Evolutionary conservation across 495 filamentous ascomycete species (phyloP).

Genomic region (Collariella sp.): DNA sequence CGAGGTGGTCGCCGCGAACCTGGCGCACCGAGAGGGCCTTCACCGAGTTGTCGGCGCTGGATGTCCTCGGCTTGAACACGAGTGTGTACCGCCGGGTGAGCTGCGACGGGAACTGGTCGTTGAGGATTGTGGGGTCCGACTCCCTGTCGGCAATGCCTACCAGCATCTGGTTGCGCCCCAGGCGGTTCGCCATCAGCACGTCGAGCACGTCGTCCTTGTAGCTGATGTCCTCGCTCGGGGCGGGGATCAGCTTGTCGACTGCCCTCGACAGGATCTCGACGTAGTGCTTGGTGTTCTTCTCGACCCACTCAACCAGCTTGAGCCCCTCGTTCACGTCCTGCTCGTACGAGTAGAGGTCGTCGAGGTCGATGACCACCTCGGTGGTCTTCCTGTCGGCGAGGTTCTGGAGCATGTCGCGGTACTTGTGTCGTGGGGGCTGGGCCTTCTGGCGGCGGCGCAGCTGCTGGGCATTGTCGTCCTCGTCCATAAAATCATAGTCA

Average conservation of each 20-base stretch:
- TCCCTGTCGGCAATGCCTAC: conserved; percentile 58
- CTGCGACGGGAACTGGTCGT: conserved; percentile 75
- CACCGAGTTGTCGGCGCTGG: conserved; percentile 56
- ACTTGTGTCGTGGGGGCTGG: conserved; percentile 65
- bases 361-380: conserved; percentile 77
- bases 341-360: conserved; percentile 78
- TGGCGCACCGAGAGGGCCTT: conserved; percentile 92
- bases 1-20: conserved; percentile 85
- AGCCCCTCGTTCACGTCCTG: conserved; percentile 57
- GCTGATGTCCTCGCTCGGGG: conserved; percentile 65
- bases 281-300: conserved; percentile 89
- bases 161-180: conserved; percentile 73
- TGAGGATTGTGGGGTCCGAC: conserved; percentile 47
- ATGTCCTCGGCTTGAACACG: conserved; percentile 83
- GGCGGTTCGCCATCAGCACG: conserved; percentile 86
- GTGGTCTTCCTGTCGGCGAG: conserved; percentile 67
- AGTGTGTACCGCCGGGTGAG: conserved; percentile 90
- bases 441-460: conserved; percentile 38
- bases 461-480: conserved; percentile 55
- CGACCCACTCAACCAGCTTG: conserved; percentile 74
- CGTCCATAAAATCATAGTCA: conserved; percentile 92
- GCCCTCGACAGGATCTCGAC: conserved; percentile 84
- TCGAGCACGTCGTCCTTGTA: conserved; percentile 98
- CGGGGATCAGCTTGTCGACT: conserved; percentile 78
- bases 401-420: conserved; percentile 82